Percentiles rank a stretch among this genome's conserved stretches.
These are phyloP conservation scores for Gloeophyllum trabeum DNA, from an alignment of 768 basidiomycete genomes.

Conservation along the genomic window DNA sequence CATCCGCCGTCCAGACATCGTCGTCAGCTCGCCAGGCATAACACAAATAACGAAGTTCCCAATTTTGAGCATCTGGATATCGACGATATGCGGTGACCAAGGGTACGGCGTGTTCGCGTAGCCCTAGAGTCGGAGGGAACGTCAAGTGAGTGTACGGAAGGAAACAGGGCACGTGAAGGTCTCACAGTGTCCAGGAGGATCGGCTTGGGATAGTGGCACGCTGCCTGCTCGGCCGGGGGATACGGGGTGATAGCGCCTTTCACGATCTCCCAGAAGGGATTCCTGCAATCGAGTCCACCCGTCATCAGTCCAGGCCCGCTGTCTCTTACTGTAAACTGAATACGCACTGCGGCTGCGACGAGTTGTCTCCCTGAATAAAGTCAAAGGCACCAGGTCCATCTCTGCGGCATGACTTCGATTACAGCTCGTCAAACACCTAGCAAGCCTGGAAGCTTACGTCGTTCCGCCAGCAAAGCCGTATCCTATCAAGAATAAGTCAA, in stretches of 20 bases:
- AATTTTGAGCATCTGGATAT: slow-evolving; percentile 67
- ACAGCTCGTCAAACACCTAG: background rate
- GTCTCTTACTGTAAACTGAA: slow-evolving; percentile 1
- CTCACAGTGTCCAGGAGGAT: slow-evolving; percentile 65
- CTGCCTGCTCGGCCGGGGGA: slow-evolving; percentile 48
- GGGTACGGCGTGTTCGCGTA: slow-evolving; percentile 56
- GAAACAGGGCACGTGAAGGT: no score
- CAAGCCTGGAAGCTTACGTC: slow-evolving; percentile 46
- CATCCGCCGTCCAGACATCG: slow-evolving; percentile 71
- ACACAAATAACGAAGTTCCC: slow-evolving; percentile 70
- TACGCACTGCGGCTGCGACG: slow-evolving; percentile 38
- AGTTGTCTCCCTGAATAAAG: slow-evolving; percentile 66
- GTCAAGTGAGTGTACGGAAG: slow-evolving; percentile 5
- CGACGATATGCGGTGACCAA: slow-evolving; percentile 66
- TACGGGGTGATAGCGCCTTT: slow-evolving; percentile 62
- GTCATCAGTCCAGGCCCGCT: no score
- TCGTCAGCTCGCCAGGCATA: slow-evolving; percentile 72
- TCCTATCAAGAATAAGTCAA: slow-evolving; percentile 26
- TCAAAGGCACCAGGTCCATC: slow-evolving; percentile 76
- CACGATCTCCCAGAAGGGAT: slow-evolving; percentile 74
- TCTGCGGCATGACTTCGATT: no score
- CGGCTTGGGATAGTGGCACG: slow-evolving; percentile 70
- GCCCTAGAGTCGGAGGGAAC: slow-evolving; percentile 29
- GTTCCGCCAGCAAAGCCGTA: slow-evolving; percentile 74
- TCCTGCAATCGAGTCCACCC: slow-evolving; percentile 25